Conservation (phyloP, 306 rosid species). For the Cyclanthera cordifolia region DNA sequence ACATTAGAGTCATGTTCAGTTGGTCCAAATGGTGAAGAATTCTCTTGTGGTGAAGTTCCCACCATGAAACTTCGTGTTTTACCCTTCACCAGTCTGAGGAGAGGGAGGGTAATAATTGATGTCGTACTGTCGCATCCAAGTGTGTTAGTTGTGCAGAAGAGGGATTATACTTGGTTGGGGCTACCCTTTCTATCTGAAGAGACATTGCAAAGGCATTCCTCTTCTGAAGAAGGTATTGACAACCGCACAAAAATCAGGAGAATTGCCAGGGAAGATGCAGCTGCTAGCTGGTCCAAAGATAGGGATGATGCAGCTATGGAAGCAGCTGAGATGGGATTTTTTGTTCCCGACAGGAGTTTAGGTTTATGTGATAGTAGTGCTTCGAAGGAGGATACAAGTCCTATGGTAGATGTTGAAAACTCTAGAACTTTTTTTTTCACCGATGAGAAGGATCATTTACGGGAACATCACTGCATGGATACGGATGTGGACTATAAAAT, state of each 20-base stretch:
- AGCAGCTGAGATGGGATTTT: constrained; percentile 71
- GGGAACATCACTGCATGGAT: constrained; percentile 62
- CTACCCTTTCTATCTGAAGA: constrained; percentile 44
- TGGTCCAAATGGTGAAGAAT: constrained; percentile 69
- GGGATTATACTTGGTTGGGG: constrained; percentile 83
- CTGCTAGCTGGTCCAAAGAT: constrained; percentile 30
- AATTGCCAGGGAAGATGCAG: constrained; percentile 58
- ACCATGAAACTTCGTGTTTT: constrained; percentile 48
- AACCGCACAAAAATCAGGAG: constrained; percentile 54
- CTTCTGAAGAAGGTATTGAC: constrained; percentile 74
- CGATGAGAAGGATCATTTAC: constrained; percentile 48
- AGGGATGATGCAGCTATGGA: constrained; percentile 60
- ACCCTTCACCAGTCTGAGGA: constrained; percentile 76
- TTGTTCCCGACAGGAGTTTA: constrained; percentile 36
- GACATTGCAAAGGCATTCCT: constrained; percentile 25
- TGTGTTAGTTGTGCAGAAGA: constrained; percentile 62
- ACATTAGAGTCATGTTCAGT: constrained; percentile 72
- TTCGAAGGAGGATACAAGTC: constrained; percentile 28
- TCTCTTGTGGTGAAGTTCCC: constrained; percentile 78
- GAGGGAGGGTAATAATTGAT: constrained; percentile 80
- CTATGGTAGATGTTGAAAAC: constrained; percentile 19
- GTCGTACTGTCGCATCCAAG: constrained; percentile 63
- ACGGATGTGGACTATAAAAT: constrained; percentile 62
- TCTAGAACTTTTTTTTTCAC: constrained; percentile 38
- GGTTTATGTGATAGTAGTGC: constrained; percentile 27